Conservation (phyloP, 805 yeast genomes). For the Spathaspora hagerdaliae region DNA sequence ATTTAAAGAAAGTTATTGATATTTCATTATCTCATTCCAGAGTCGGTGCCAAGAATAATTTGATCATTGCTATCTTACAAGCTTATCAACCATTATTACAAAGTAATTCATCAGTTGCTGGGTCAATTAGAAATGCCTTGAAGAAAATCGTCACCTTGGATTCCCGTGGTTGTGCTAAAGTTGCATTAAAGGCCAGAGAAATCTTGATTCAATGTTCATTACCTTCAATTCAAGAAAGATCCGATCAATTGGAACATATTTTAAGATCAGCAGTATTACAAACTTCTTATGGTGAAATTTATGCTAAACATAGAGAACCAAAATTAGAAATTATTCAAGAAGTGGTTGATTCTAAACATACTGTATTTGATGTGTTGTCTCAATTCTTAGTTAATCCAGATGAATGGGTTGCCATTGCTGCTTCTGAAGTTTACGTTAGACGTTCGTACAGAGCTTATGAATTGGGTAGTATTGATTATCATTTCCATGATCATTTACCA, state of each 20-base stretch:
- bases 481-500: constrained; percentile 53
- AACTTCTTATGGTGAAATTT: constrained; percentile 80
- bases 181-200: constrained; percentile 92
- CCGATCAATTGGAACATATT: constrained; percentile 96
- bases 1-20: constrained; percentile 66
- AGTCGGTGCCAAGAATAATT: constrained; percentile 88
- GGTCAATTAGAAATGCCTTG: constrained; percentile 65
- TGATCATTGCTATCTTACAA: constrained; percentile 79
- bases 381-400: constrained; percentile 84
- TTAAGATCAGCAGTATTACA: constrained; percentile 87
- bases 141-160: constrained; percentile 83
- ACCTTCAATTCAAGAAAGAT: constrained; percentile 93
- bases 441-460: constrained; percentile 97
- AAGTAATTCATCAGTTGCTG: constrained; percentile 64
- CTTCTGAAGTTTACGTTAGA: constrained; percentile 93
- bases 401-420: constrained; percentile 89
- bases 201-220: constrained; percentile 93
- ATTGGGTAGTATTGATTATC: constrained; percentile 70
- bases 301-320: constrained; percentile 76
- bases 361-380: constrained; percentile 91
- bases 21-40: constrained; percentile 86
- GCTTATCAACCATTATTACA: constrained; percentile 79
- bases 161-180: constrained; percentile 87
- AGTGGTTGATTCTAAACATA: constrained; percentile 92
- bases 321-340: constrained; percentile 76